Evolutionary conservation across 2,329 filamentous ascomycete species (phyloP), one percentile per base, ranked within the genome.

Genomic region (Apiospora malaysiana): DNA sequence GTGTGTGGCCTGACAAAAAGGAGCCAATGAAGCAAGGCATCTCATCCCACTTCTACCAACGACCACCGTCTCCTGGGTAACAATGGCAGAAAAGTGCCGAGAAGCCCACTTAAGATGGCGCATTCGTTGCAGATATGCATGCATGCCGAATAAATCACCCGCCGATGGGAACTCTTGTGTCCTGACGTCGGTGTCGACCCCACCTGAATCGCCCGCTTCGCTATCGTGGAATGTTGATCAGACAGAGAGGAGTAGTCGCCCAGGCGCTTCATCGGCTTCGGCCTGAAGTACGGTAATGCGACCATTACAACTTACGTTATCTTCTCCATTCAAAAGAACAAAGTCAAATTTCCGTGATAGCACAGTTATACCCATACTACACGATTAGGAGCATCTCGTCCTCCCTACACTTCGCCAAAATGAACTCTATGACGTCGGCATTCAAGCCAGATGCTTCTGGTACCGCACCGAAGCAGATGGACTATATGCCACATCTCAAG

Each of bases 401-500:
- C 14, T 68, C 56, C 27, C 42, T 25, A 40, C 37, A 45, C 8
- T 43, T 68, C 23, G 14, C 40, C 47, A 73, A 72, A 43, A 86
- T 87, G 84, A 81, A 84, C 75, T 86, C 85, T 7, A 81, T 81
- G 68, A 78, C 79, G 9, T 76, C 82, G 16, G 74, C 79, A 32
- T 84, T 80, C 77, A 79, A 80, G 69, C 81, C 83, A 27, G 79
- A 82, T 72, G 79, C 82, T 27, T 81, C 81, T 65, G 82, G 81
- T n/a, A 73, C 74, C 7, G 70, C 77, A n/a, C 81, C 83, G 16
- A 83, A 85, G 78, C 83, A 85, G 76, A 71, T 77, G 14, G 76
- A 76, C 1, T 80, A 81, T 68, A 79, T 91, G 49, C 90, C 90
- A 1, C 83, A 81, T 70, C 80, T 94, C 70, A 93, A 91, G 82